Evolutionary conservation across 495 filamentous ascomycete genomes (phyloP).

Genomic region (Penicillium macrosclerotiorum): DNA sequence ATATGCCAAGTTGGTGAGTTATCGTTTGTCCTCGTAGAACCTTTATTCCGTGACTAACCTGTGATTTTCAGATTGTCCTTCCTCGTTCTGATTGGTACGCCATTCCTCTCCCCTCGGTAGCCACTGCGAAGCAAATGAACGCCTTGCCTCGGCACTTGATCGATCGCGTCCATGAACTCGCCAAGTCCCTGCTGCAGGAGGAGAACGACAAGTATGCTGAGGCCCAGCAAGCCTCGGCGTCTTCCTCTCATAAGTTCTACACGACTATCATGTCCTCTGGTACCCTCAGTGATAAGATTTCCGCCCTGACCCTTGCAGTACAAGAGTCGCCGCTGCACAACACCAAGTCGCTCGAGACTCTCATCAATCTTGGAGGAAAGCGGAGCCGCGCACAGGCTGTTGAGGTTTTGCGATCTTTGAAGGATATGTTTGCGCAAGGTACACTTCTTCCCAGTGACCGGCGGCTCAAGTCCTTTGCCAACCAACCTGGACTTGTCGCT

Average conservation of each 20-base stretch:
- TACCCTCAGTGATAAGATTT: slow-evolving; percentile 94
- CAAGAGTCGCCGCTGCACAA: slow-evolving; percentile 96
- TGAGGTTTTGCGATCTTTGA: slow-evolving; percentile 84
- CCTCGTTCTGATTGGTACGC: slow-evolving; percentile 87
- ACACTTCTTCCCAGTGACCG: slow-evolving; percentile 78
- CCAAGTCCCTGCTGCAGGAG: slow-evolving; percentile 66
- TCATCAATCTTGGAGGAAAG: slow-evolving; percentile 79
- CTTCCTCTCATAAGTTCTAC: slow-evolving; percentile 90
- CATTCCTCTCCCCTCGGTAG: slow-evolving; percentile 56
- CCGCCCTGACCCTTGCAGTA: slow-evolving; percentile 85
- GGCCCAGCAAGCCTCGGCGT: slow-evolving; percentile 50
- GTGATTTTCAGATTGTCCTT: slow-evolving; percentile 56
- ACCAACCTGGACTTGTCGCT: slow-evolving; percentile 71
- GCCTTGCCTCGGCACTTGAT: slow-evolving; percentile 57
- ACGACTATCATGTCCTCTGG: slow-evolving; percentile 95
- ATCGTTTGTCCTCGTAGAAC: neutral
- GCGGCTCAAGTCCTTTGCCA: slow-evolving; percentile 74
- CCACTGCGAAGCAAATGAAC: slow-evolving; percentile 45
- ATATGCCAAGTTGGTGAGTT: slow-evolving; percentile 43
- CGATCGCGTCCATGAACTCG: slow-evolving; percentile 72
- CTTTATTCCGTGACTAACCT: slow-evolving; percentile 19
- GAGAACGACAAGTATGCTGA: slow-evolving; percentile 65
- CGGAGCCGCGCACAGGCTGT: slow-evolving; percentile 90
- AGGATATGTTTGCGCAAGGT: slow-evolving; percentile 89
- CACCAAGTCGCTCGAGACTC: slow-evolving; percentile 77